Evolutionary conservation across 202 grass and related monocot species (phyloP).

Genomic region (Saccharum hybrid): DNA sequence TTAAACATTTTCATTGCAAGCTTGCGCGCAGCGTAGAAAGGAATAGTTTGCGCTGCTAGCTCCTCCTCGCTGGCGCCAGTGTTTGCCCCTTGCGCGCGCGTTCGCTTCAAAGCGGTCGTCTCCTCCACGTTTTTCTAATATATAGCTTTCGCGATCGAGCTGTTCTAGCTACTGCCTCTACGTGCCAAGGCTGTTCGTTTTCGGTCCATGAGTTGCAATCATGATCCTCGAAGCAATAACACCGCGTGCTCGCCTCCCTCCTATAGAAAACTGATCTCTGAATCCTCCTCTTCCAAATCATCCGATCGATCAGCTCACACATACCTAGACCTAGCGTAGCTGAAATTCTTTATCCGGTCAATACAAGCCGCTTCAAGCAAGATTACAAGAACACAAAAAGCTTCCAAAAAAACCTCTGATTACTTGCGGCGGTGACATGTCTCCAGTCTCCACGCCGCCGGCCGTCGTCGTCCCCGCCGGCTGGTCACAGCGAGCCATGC

Average conservation of each 20-base stretch:
- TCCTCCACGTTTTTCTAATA: background rate
- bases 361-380: background rate
- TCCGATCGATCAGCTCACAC: background rate
- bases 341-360: background rate
- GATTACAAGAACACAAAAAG: background rate
- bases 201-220: conserved; percentile 16
- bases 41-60: background rate
- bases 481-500: background rate
- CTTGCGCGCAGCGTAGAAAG: background rate
- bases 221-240: conserved; percentile 11
- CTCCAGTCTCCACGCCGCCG: background rate
- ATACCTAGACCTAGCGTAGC: background rate
- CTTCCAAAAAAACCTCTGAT: background rate
- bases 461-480: background rate
- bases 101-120: conserved; percentile 27
- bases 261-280: background rate
- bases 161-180: background rate
- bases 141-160: conserved; percentile 40
- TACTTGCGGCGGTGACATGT: background rate
- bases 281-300: background rate
- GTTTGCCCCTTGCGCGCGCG: background rate
- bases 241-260: background rate
- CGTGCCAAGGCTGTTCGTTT: conserved; percentile 1
- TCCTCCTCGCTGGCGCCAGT: conserved; percentile 10
- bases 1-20: conserved; percentile 4